phyloP scores from a whole-genome alignment of 129 eudicot genomes.

The Flaveria trinervia region DNA sequence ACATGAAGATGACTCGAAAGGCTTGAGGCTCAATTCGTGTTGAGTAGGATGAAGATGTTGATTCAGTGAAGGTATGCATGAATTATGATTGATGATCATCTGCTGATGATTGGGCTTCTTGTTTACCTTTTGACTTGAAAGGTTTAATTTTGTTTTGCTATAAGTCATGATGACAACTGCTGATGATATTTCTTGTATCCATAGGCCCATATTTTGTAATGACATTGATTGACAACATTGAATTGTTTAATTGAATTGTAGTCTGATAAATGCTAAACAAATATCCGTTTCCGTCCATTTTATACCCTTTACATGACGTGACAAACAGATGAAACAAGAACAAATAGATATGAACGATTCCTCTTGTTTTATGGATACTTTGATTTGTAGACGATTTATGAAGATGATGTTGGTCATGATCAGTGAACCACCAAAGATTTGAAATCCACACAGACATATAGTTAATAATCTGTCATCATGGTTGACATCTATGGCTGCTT shows the following conservation, averaged over 20 bases:
- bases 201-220: constrained; percentile 7
- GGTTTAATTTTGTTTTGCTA: constrained; percentile 14
- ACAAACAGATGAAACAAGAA: constrained; percentile 13
- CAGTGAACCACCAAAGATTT: not conserved
- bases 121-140: constrained; percentile 27
- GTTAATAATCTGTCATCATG: constrained; percentile 34
- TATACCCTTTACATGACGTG: constrained; percentile 4
- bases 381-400: not conserved
- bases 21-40: constrained; percentile 39
- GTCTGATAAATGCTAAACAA: not conserved
- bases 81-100: constrained; percentile 26
- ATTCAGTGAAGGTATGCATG: too few relatives aligned
- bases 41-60: constrained; percentile 32
- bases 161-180: constrained; percentile 2
- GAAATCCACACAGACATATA: not conserved
- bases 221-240: not conserved
- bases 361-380: not conserved
- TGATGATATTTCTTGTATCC: constrained; percentile 34
- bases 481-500: constrained; percentile 40
- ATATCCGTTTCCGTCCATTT: not conserved
- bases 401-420: not conserved
- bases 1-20: not conserved
- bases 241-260: not conserved
- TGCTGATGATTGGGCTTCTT: constrained; percentile 32
- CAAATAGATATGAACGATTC: not conserved